Evolutionary conservation across 2,329 filamentous ascomycete genomes (phyloP), one percentile per base, ranked within the genome.

Genomic region (Exserohilum rostratum): DNA sequence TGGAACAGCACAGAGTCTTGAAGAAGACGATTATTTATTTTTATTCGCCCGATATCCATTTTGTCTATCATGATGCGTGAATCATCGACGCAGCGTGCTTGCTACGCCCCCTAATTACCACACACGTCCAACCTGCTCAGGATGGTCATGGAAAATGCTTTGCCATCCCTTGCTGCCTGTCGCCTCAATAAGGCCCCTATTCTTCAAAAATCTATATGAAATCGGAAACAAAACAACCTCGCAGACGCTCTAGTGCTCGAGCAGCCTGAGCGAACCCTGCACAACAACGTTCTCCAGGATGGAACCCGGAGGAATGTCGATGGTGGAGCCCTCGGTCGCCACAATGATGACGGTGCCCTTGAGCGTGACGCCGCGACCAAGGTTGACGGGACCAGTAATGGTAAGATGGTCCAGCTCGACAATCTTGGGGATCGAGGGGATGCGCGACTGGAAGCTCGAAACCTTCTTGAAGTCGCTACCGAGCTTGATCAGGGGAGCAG

Each of bases 391-490:
- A 74, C 95, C 95, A 31, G 95, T 99, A 70, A 99, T 96, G 74
- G 95, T 99, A 56, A 99, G 86, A 76, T 99, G 95, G 74, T 96
- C 91, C 44, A 95, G 86, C 82, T 96, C 91, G 65, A 95, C 87
- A 68, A 96, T 93, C 85, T 91, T 93, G 73, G 91, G 91, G 70
- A 96, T 96, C 62, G 88, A 91, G 10, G 89, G 84, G 67, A 96
- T 93, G 75, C 89, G 89, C 79, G 91, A 88, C 82, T 92, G 89
- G 85, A 96, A 96, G 82, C 92, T 95, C 1, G 93, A 98, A 34
- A 99, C 95, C 88, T 99, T 99, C 90, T 99, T 99, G 87, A 99
- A 99, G 85, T 99, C 95, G 72, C 87, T 88, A 69, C 95, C 95
- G 50, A 99, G 90, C 89, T 99, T 99, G 85, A 99, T 99, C 67